Conservation (phyloP, 306 rosid species). For the Rosa chinensis region DNA sequence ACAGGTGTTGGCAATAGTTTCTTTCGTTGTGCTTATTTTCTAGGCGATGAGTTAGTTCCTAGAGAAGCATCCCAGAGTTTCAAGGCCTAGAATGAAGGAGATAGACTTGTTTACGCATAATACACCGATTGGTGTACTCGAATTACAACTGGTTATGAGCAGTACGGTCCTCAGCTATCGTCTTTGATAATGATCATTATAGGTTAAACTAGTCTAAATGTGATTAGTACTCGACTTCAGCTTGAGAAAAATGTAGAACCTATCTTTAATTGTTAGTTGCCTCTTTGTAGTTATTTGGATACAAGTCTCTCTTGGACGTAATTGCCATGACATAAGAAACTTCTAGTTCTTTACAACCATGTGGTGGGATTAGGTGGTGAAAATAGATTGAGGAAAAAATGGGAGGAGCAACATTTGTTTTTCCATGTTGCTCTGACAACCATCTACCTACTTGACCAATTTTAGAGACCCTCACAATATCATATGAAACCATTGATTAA, state of each 20-base stretch:
- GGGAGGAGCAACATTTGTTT: constrained; percentile 30
- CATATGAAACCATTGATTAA: background rate
- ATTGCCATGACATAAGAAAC: constrained; percentile 35
- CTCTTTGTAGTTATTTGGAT: constrained; percentile 5
- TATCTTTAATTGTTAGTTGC: constrained; percentile 3
- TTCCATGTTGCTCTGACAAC: constrained; percentile 54
- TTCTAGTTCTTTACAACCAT: constrained; percentile 41
- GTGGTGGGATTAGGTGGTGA: constrained; percentile 71
- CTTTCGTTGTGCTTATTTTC: background rate
- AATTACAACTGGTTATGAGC: background rate
- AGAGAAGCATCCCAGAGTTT: constrained; percentile 10
- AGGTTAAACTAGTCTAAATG: background rate
- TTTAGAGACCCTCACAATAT: constrained; percentile 17
- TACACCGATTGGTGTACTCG: too few relatives aligned
- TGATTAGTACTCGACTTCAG: background rate
- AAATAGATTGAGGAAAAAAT: too few relatives aligned
- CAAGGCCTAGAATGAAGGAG: constrained; percentile 4
- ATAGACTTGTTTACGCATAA: background rate
- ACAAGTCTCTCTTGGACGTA: background rate
- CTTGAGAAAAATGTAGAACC: background rate
- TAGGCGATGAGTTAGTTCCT: constrained; percentile 11
- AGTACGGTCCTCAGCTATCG: background rate
- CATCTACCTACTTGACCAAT: constrained; percentile 39
- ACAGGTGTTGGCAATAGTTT: background rate
- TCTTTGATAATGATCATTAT: background rate